Evolutionary conservation across 495 filamentous ascomycete species (phyloP).

Genomic region (Penicillium subrubescens): DNA sequence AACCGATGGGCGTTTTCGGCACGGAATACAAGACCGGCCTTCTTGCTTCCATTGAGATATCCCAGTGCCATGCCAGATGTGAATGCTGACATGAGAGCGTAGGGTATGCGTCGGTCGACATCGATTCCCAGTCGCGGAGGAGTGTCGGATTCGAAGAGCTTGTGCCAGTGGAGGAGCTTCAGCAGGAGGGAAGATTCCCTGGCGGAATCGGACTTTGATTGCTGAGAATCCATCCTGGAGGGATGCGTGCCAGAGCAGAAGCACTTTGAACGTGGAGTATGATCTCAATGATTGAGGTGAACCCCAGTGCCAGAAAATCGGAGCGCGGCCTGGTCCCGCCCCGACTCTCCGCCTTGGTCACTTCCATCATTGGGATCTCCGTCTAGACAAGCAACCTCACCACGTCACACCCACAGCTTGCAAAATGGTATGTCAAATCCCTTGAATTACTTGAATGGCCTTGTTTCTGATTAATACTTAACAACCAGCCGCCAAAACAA

Average conservation of each 20-base stretch:
- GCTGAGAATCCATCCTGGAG: slow-evolving; percentile 32
- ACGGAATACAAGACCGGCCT: slow-evolving; percentile 77
- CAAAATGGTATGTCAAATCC: slow-evolving; percentile 22
- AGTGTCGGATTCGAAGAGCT: slow-evolving; percentile 45
- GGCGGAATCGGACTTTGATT: slow-evolving; percentile 12
- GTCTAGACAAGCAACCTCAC: background rate
- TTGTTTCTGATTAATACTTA: background rate
- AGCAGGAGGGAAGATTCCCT: slow-evolving; percentile 27
- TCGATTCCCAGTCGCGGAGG: slow-evolving; percentile 65
- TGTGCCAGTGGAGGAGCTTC: slow-evolving; percentile 43
- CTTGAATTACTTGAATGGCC: too few species aligned
- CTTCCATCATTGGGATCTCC: background rate
- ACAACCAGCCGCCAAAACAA: slow-evolving; percentile 25
- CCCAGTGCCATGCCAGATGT: slow-evolving; percentile 69
- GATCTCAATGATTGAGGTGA: background rate
- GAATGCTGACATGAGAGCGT: slow-evolving; percentile 60
- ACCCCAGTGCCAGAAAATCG: background rate
- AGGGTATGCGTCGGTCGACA: slow-evolving; percentile 63
- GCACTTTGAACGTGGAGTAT: background rate
- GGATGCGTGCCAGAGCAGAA: background rate
- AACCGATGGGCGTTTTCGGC: slow-evolving; percentile 94
- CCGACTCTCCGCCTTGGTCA: slow-evolving; percentile 27
- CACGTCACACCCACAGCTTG: background rate
- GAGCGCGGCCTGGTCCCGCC: slow-evolving; percentile 11
- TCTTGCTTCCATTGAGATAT: slow-evolving; percentile 68